Base-by-base conservation (phyloP, 1,139 yeast species). In the Geotrichum macrosporum region DNA sequence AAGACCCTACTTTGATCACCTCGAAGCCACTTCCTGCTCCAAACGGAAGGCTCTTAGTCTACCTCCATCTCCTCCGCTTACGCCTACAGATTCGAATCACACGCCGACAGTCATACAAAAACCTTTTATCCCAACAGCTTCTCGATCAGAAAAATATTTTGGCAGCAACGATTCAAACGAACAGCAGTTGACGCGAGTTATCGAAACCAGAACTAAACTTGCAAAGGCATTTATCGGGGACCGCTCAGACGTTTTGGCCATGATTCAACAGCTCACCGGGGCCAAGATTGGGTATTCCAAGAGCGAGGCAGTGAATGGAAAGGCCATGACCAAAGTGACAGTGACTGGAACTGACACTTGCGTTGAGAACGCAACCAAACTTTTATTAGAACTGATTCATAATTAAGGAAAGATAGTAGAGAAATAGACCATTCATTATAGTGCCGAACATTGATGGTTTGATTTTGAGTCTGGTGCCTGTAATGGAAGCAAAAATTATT, bases 61-160 rank as follows among this genome's bases (percentile, higher is more conserved):
- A 6, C 10, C 10, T 24, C 10, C 27, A 10, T 10, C 27, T 8
- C 27, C 27, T 12, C 6, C 15, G 5, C 35, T 5, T 18, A 32
- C 5, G 5, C 20, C 19, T 15, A 9, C 24, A 24, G 15, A 4
- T 34, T 5, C 12, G 19, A 24, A 24, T 24, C n/a, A n/a, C n/a
- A n/a, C n/a, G n/a, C n/a, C n/a, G n/a, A n/a, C n/a, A n/a, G 8
- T 13, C 3, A 37, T 44, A 4, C 32, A 37, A n/a, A 21, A 21
- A 21, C 43, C 42, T 3, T 44, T 38, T 26, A 35, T 44, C 20
- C 47, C 47, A 4, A 9, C 19, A 5, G n/a, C n/a, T n/a, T n/a
- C 32, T 4, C 5, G 13, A 16, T 15, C 40, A n/a, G n/a, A 5
- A 10, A 21, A 34, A 19, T 34, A 34, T 10, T 8, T 3, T 8